Evolutionary conservation across 2,329 filamentous ascomycete species (phyloP).

Genomic region (Xylariaceae sp.): DNA sequence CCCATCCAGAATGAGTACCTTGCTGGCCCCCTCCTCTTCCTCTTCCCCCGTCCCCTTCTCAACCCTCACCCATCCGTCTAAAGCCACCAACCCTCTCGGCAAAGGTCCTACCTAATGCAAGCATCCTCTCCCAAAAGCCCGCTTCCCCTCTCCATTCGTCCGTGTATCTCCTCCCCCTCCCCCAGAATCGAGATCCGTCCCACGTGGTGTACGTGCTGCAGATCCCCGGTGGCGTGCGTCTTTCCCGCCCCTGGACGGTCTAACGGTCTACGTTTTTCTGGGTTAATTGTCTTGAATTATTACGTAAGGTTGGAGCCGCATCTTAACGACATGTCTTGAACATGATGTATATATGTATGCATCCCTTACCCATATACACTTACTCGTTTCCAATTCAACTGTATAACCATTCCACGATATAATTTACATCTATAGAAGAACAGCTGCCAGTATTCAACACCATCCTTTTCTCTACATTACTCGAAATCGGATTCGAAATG

Average conservation of each 20-base stretch:
- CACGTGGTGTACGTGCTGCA: conserved; percentile 9
- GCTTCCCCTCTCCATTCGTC: not conserved
- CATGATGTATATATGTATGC: not conserved
- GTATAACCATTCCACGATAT: not conserved
- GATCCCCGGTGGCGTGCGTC: not conserved
- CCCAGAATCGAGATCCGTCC: conserved; percentile 4
- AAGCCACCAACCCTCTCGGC: too few relatives aligned
- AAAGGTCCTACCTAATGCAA: not conserved
- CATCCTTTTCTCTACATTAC: too few relatives aligned
- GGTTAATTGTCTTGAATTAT: not conserved
- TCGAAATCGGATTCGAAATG: not conserved
- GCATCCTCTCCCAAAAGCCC: not conserved
- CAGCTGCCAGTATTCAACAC: too few relatives aligned
- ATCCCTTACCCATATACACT: not conserved
- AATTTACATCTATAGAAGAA: too few relatives aligned
- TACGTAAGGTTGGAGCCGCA: conserved; percentile 16
- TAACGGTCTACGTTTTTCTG: not conserved
- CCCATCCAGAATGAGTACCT: not conserved
- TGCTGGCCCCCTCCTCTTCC: not conserved
- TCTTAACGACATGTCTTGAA: conserved; percentile 12
- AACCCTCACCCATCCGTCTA: too few relatives aligned
- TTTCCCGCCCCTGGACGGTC: not conserved
- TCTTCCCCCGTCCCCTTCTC: not conserved
- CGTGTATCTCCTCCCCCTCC: not conserved
- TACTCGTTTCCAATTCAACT: not conserved